Evolutionary conservation across 2,329 filamentous ascomycete genomes (phyloP).

Genomic region (Monosporascus sp.): DNA sequence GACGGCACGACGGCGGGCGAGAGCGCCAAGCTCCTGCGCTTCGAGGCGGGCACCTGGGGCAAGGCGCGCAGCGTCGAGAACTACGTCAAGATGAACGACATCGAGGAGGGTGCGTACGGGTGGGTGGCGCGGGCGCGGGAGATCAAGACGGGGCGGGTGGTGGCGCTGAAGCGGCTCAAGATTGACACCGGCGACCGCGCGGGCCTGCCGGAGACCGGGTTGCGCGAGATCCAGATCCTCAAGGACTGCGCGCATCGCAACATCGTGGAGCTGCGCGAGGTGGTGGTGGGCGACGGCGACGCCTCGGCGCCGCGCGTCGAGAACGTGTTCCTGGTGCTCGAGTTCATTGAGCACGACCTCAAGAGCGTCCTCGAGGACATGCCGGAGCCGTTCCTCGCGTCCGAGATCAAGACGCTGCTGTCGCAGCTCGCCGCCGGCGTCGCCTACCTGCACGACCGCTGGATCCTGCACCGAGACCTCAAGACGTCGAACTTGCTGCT

Average conservation of each 20-base stretch:
- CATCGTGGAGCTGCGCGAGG: constrained; percentile 75
- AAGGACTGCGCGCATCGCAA: constrained; percentile 76
- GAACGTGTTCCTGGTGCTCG: constrained; percentile 90
- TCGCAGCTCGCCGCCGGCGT: constrained; percentile 77
- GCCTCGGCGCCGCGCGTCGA: constrained; percentile 26
- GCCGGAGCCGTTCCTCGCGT: constrained; percentile 87
- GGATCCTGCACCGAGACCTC: constrained; percentile 89
- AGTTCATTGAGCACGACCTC: constrained; percentile 95
- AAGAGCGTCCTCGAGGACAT: constrained; percentile 91
- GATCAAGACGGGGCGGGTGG: constrained; percentile 67
- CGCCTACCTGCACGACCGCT: constrained; percentile 79
- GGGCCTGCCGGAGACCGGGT: constrained; percentile 84
- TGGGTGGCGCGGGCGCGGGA: constrained; percentile 85
- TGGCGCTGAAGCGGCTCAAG: constrained; percentile 92
- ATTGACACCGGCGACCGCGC: constrained; percentile 68
- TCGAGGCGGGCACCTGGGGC: constrained; percentile 64
- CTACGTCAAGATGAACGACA: constrained; percentile 91
- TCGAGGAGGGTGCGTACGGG: constrained; percentile 95
- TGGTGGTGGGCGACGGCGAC: constrained; percentile 64
- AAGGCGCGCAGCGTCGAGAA: constrained; percentile 73
- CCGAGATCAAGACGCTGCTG: constrained; percentile 87
- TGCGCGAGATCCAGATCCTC: constrained; percentile 90
- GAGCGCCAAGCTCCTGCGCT: constrained; percentile 61
- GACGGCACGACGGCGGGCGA: constrained; percentile 19
- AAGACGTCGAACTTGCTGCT: constrained; percentile 93